Evolutionary conservation across 2,329 filamentous ascomycete species (phyloP).

Genomic region (Paraconiothyrium brasiliense): DNA sequence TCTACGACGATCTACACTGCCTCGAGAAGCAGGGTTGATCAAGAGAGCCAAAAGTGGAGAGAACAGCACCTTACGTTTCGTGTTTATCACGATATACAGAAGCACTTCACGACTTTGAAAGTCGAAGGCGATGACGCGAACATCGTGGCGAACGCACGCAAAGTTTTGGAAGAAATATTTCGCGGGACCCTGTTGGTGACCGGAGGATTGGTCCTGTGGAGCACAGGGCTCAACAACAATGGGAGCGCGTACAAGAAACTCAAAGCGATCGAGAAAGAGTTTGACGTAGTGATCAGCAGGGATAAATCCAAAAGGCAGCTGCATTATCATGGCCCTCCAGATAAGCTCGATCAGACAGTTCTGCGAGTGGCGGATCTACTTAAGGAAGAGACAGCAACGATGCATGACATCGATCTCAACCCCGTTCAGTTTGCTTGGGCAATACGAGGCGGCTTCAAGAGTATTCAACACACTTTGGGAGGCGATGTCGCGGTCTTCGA

Average conservation of each 20-base stretch:
- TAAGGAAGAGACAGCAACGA: constrained; percentile 7
- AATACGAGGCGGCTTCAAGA: constrained; percentile 20
- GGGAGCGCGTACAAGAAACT: constrained; percentile 29
- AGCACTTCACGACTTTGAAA: constrained; percentile 48
- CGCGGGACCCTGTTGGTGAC: constrained; percentile 41
- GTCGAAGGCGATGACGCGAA: constrained; percentile 49
- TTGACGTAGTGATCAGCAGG: constrained; percentile 29
- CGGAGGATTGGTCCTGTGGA: constrained; percentile 43
- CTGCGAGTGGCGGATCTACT: constrained; percentile 22
- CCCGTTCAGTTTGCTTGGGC: constrained; percentile 18
- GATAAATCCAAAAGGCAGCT: constrained; percentile 33
- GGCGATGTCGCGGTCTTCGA: constrained; percentile 18
- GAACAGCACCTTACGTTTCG: constrained; percentile 38
- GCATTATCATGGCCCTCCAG: constrained; percentile 27
- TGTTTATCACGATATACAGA: constrained; percentile 31
- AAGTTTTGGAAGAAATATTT: constrained; percentile 45
- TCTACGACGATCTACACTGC: constrained; percentile 44
- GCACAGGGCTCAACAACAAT: constrained; percentile 29
- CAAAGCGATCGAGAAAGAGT: constrained; percentile 29
- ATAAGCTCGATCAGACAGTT: constrained; percentile 28
- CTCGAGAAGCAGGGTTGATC: constrained; percentile 40
- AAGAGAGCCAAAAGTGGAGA: constrained; percentile 41
- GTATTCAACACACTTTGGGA: constrained; percentile 17
- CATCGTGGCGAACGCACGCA: constrained; percentile 45
- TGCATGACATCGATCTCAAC: constrained; percentile 18